A percentile compares a stretch with the other conserved stretches of the same genome.
phyloP scores from a whole-genome alignment of 2,329 filamentous ascomycete species.

The Aspergillus chevalieri region DNA sequence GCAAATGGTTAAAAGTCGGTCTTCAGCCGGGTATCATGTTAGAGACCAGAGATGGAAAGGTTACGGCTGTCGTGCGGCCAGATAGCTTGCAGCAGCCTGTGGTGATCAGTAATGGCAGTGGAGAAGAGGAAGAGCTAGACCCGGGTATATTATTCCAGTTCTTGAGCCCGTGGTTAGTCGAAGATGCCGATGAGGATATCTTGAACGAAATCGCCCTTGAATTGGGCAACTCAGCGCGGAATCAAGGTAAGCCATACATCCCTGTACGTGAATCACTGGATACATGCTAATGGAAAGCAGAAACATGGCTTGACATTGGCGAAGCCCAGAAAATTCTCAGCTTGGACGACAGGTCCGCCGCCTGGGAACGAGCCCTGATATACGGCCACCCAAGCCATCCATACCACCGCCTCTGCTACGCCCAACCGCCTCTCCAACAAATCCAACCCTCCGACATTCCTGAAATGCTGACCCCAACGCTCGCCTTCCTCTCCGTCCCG shows the following conservation, averaged over 20 bases:
- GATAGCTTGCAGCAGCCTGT: conserved; percentile 2
- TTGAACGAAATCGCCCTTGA: conserved; percentile 6
- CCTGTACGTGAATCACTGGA: background rate
- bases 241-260: conserved; percentile 6
- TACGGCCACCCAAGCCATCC: conserved; percentile 16
- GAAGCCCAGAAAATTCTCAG: background rate
- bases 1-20: background rate
- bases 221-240: conserved; percentile 6
- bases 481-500: conserved; percentile 15
- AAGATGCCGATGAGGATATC: background rate
- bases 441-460: conserved; percentile 9
- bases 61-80: background rate
- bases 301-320: conserved; percentile 9
- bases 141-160: conserved; percentile 7
- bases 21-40: background rate
- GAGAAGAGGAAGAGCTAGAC: conserved; percentile 1
- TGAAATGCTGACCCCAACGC: conserved; percentile 9
- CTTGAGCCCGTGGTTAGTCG: conserved; percentile 5
- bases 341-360: conserved; percentile 1
- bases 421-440: conserved; percentile 6
- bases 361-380: conserved; percentile 12
- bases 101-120: background rate
- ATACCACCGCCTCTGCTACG: conserved; percentile 10
- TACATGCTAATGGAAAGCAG: conserved; percentile 1
- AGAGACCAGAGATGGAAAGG: background rate